Evolutionary conservation across 345 rosid genomes (phyloP), one percentile per base, ranked within the genome.

Genomic region (Camelina hispida): DNA sequence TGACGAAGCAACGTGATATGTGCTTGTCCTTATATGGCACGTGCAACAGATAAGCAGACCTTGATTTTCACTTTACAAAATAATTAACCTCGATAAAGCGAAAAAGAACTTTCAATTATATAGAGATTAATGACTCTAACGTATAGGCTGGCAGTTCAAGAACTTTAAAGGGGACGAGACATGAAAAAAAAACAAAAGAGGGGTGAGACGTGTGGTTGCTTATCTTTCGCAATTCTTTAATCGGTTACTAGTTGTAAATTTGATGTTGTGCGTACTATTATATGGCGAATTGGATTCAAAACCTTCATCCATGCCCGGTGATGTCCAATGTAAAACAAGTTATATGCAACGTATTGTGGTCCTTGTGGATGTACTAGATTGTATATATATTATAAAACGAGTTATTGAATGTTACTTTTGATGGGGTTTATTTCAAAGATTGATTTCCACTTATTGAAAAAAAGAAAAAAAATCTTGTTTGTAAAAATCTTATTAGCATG

Each of bases 11-110:
- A 68, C 74, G 69, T 76, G 79, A 76, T 76, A 30, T 76, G 79
- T 61, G 56, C 37, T 52, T 76, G 79, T 61, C 79, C 69, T 61
- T 62, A 76, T 76, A 67, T 52, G 74, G 46, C 74, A 76, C 69
- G 69, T 76, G 63, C 74, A 68, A 52, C 79, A 76, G 62, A 68
- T 76, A 76, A 61, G 69, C 64, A 76, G 64, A 61, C 79, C 69
- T 61, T 30, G 40, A 22, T 75, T 68, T 60, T 51, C 25, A 12
- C 52, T 22, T 51, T 48, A 30, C 44, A 25, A 16, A 58, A 34
- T 51, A 28, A 48, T 56, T 51, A 28, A 67, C 18, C 62, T 3
- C 55, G 16, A 32, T 9, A 66, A 74, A 44, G 48, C 50, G 54
- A 65, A 55, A 51, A 55, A 2, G 40, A 22, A 18, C 54, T 28